phyloP scores from a whole-genome alignment of 345 rosid genomes.

The Nephelium lappaceum region DNA sequence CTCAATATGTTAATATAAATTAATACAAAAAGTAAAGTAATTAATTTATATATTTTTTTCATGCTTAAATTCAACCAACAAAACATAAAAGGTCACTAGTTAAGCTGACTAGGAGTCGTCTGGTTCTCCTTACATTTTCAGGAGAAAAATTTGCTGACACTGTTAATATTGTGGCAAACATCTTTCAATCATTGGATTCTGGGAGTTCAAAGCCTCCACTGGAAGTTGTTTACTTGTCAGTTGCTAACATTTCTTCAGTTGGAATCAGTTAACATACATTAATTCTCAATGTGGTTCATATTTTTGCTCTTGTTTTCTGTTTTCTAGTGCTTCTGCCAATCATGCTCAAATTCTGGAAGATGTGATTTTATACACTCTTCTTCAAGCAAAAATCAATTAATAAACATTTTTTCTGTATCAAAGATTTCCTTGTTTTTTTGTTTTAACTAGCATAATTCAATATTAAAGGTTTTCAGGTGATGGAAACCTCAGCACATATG shows the following conservation, averaged over 20 bases:
- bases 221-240: slow-evolving; percentile 43
- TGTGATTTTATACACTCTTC: too few species aligned
- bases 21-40: too few species aligned
- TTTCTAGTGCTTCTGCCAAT: background rate
- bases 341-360: background rate
- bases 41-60: too few species aligned
- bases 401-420: background rate
- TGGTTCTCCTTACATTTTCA: slow-evolving; percentile 72
- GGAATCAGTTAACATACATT: background rate
- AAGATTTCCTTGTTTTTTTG: background rate
- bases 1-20: too few species aligned
- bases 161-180: slow-evolving; percentile 47
- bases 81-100: slow-evolving; percentile 51
- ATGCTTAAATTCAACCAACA: too few species aligned
- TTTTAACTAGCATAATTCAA: background rate
- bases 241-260: slow-evolving; percentile 1
- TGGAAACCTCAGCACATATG: background rate
- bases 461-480: background rate
- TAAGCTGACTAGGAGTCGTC: slow-evolving; percentile 81
- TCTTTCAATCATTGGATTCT: slow-evolving; percentile 57
- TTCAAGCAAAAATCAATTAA: background rate
- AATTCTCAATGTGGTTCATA: background rate
- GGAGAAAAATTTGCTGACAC: slow-evolving; percentile 44
- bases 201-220: slow-evolving; percentile 59
- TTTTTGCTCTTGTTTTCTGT: background rate